Evolutionary conservation across 75 land plant species (phyloP), one percentile per base, ranked within the genome.

Genomic region (Chamaecyparis obtusa): DNA sequence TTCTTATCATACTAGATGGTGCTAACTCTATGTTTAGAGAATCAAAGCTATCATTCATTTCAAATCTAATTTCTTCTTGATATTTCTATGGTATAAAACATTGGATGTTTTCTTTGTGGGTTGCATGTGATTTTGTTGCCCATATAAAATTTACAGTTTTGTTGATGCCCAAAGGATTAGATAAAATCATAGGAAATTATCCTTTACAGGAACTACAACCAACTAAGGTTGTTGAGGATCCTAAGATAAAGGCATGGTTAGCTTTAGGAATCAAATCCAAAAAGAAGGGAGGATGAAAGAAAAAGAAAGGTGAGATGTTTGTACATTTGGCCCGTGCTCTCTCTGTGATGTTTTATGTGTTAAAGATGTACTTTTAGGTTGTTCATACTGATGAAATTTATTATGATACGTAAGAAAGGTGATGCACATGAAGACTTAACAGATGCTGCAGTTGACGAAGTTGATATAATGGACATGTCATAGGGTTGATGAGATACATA

Each of bases 281-380:
- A 92, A 97, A 96, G 92, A 96, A 96, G 87, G 98, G 98, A 43
- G 99, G 99, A 27, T 95, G 97, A 54, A 97, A 97, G 94, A 97
- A 97, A 91, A 97, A 97, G 93, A 97, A 96, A 94, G 98, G 99
- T 96, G 39, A 55, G 27, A 27, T n/a, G 37, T 55, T 24, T 27
- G 19, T 36, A 30, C 16, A 7, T 84, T 44, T 17, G 49, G 56
- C 16, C 36, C 2, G 56, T 48, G 75, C 69, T 17, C 37, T 35
- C 9, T 79, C 1, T 72, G 46, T 27, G 8, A 21, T 41, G 33
- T 2, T 75, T 71, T 37, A n/a, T n/a, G 5, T 56, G 19, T 89
- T 76, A 44, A 71, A 27, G 49, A 27, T 54, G n/a, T 3, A 49
- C 13, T 37, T 46, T 87, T 32, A 82, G 27, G 48, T 57, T 33